Conservation (phyloP, 371 early-diverging fungal genomes). For the Nematocida ausubeli region DNA sequence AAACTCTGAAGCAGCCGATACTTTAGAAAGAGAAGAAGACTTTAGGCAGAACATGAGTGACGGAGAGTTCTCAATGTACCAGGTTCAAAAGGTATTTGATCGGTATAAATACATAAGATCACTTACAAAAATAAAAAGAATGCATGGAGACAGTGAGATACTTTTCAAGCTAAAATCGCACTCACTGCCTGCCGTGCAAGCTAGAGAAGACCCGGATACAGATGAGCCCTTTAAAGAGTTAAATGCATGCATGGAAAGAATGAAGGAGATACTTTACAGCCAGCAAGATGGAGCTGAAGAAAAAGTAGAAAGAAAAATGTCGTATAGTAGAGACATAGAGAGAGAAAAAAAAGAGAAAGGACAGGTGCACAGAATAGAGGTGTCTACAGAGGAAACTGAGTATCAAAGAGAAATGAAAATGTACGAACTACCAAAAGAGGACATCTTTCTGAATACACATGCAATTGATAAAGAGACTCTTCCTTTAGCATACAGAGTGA, state of each 20-base stretch:
- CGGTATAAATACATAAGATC: conserved; percentile 35
- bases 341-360: neutral
- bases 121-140: conserved; percentile 17
- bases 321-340: neutral
- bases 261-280: neutral
- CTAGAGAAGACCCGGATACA: neutral
- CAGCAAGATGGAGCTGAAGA: conserved; percentile 2
- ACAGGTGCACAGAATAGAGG: neutral
- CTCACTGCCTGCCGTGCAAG: neutral
- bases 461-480: conserved; percentile 24
- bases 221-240: neutral
- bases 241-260: neutral
- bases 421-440: conserved; percentile 14
- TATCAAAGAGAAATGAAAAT: conserved; percentile 23
- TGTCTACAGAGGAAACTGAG: conserved; percentile 10
- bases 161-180: conserved; percentile 19
- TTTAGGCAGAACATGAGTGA: neutral
- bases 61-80: conserved; percentile 11
- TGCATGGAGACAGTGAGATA: conserved; percentile 34
- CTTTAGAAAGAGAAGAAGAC: neutral
- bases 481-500: conserved; percentile 12
- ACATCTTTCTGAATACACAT: conserved; percentile 6
- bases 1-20: neutral
- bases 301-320: neutral
- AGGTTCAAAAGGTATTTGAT: conserved; percentile 20